A percentile compares a stretch with the other conserved stretches of the same genome.
Evolutionary conservation across 495 filamentous ascomycete genomes (phyloP).

Genomic region (Talaromyces stipitatus): DNA sequence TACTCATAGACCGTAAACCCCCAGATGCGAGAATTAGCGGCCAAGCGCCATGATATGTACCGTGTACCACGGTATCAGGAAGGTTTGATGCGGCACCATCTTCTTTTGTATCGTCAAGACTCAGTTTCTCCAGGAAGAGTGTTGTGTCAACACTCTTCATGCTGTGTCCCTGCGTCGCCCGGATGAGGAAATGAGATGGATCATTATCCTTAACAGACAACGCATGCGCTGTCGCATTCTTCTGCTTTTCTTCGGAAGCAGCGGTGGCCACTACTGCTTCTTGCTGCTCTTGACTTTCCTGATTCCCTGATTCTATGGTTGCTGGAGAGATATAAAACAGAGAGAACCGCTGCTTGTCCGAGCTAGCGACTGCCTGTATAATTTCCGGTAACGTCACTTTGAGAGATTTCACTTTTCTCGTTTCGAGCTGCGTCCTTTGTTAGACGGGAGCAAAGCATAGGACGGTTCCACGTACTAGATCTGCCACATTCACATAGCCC

Average conservation of each 20-base stretch:
- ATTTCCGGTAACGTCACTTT: slow-evolving; percentile 70
- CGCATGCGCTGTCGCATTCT: slow-evolving; percentile 24
- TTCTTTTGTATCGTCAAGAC: slow-evolving; percentile 22
- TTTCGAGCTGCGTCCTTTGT: slow-evolving; percentile 48
- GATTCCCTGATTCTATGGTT: slow-evolving; percentile 10
- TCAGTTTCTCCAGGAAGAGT: slow-evolving; percentile 58
- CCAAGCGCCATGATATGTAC: slow-evolving; percentile 77
- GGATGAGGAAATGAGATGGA: slow-evolving; percentile 72
- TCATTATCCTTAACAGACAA: slow-evolving; percentile 28
- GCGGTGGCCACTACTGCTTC: slow-evolving; percentile 9
- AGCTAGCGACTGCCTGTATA: slow-evolving; percentile 56
- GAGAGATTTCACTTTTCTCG: slow-evolving; percentile 59
- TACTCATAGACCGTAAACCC: slow-evolving; percentile 68
- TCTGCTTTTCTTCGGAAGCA: slow-evolving; percentile 7
- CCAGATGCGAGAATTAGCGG: slow-evolving; percentile 60
- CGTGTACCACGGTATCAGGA: slow-evolving; percentile 69
- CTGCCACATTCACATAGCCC: slow-evolving; percentile 71
- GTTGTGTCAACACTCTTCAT: slow-evolving; percentile 56
- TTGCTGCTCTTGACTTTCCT: slow-evolving; percentile 1
- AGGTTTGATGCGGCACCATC: slow-evolving; percentile 18
- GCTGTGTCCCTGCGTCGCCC: slow-evolving; percentile 86
- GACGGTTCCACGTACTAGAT: slow-evolving; percentile 55
- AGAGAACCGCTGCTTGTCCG: slow-evolving; percentile 87
- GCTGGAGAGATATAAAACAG: slow-evolving; percentile 41
- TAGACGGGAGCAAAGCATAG: background rate